These are phyloP conservation scores for Podila clonocystis DNA, from an alignment of 192 early-diverging fungal species.

Conservation along the genomic window DNA sequence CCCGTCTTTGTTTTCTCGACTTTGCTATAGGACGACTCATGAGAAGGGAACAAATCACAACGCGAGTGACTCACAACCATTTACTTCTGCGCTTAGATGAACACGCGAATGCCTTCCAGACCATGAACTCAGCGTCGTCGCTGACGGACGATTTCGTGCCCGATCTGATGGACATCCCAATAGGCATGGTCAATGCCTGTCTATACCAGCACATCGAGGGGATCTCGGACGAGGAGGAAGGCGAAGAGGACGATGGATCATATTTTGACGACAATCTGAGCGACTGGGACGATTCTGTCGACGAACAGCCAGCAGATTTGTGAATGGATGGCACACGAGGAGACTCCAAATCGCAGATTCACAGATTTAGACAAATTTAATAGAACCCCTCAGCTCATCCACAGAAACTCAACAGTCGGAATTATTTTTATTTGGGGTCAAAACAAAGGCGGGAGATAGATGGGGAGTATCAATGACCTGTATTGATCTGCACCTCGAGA, in stretches of 20 bases:
- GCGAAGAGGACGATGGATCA: slow-evolving; percentile 27
- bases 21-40: background rate
- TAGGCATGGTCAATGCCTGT: slow-evolving; percentile 76
- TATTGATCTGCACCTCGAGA: no score
- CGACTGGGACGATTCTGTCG: slow-evolving; percentile 30
- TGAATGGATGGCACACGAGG: no score
- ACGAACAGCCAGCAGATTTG: background rate
- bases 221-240: slow-evolving; percentile 48
- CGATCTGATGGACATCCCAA: slow-evolving; percentile 72
- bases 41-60: background rate
- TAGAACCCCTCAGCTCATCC: no score
- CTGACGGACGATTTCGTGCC: slow-evolving; percentile 65
- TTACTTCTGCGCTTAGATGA: slow-evolving; percentile 51
- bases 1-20: slow-evolving; percentile 6
- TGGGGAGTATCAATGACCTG: no score
- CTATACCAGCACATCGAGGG: slow-evolving; percentile 68
- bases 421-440: no score
- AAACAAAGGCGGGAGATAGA: no score
- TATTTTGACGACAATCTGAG: slow-evolving; percentile 43
- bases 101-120: slow-evolving; percentile 57
- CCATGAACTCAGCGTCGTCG: slow-evolving; percentile 49
- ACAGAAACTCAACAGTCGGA: no score
- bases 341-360: no score
- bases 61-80: no score
- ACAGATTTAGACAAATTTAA: no score